These are phyloP conservation scores for Trichomonas tenax DNA, from an alignment of 208 protist genomes.

Conservation along the genomic window DNA sequence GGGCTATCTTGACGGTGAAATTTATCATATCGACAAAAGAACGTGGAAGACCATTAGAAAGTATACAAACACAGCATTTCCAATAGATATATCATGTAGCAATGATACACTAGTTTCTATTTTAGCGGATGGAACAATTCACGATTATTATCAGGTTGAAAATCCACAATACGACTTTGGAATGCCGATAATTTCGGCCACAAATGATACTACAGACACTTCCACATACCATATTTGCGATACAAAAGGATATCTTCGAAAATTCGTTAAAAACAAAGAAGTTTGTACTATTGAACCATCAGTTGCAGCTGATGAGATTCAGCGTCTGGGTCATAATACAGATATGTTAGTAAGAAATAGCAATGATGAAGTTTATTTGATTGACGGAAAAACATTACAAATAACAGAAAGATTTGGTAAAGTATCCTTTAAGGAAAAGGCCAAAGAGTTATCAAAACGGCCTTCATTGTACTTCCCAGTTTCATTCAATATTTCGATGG, in stretches of 20 bases:
- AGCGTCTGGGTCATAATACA: neutral
- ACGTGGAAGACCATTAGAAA: neutral
- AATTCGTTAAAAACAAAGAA: neutral
- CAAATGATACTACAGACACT: neutral
- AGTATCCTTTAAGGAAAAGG: neutral
- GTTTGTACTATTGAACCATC: neutral
- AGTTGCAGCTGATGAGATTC: neutral
- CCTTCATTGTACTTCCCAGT: neutral
- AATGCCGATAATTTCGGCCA: neutral
- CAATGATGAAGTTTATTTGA: neutral
- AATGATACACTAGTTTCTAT: neutral
- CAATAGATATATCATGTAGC: neutral
- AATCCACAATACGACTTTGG: neutral
- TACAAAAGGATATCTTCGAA: neutral
- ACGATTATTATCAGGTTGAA: neutral
- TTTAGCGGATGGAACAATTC: neutral
- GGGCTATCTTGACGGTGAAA: neutral
- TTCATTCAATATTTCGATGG: neutral
- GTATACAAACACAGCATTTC: neutral
- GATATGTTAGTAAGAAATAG: neutral
- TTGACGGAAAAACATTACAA: neutral
- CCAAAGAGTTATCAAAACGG: neutral
- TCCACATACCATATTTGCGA: neutral
- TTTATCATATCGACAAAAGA: neutral
- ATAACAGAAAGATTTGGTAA: neutral